Evolutionary conservation across 2,329 filamentous ascomycete species (phyloP).

Genomic region (Mycosphaerelloides madeirae): DNA sequence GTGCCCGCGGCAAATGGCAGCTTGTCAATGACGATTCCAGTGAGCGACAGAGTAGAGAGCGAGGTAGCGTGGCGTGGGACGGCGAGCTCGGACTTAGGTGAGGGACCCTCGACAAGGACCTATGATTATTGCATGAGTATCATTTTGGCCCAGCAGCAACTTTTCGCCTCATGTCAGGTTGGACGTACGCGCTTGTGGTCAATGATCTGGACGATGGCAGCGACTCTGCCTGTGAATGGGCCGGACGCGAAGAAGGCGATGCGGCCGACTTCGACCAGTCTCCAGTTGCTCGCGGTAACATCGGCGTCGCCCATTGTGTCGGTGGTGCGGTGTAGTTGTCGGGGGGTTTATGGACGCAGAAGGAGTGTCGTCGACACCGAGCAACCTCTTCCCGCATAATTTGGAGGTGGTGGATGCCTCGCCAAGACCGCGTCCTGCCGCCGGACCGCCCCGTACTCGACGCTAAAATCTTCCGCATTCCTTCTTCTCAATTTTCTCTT

Average conservation of each 20-base stretch:
- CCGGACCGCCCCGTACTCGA: no score
- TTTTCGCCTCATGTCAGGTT: slow-evolving; percentile 8
- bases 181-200: slow-evolving; percentile 98
- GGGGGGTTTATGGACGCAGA: slow-evolving; percentile 6
- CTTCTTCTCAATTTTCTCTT: no score
- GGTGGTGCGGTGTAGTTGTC: slow-evolving; percentile 16
- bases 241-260: slow-evolving; percentile 87
- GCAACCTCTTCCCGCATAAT: no score
- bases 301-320: slow-evolving; percentile 30
- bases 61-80: slow-evolving; percentile 83
- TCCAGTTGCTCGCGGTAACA: slow-evolving; percentile 60
- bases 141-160: slow-evolving; percentile 11
- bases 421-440: no score
- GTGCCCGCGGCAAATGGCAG: slow-evolving; percentile 81
- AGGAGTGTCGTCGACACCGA: no score
- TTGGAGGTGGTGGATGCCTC: no score
- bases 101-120: slow-evolving; percentile 95
- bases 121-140: slow-evolving; percentile 41
- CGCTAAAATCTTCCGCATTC: no score
- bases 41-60: slow-evolving; percentile 80
- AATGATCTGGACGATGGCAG: slow-evolving; percentile 97
- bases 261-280: slow-evolving; percentile 97
- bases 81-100: slow-evolving; percentile 69
- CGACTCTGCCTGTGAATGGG: slow-evolving; percentile 78
- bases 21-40: slow-evolving; percentile 79